phyloP scores from a whole-genome alignment of 2,329 filamentous ascomycete genomes.

The Meredithiella fracta region DNA sequence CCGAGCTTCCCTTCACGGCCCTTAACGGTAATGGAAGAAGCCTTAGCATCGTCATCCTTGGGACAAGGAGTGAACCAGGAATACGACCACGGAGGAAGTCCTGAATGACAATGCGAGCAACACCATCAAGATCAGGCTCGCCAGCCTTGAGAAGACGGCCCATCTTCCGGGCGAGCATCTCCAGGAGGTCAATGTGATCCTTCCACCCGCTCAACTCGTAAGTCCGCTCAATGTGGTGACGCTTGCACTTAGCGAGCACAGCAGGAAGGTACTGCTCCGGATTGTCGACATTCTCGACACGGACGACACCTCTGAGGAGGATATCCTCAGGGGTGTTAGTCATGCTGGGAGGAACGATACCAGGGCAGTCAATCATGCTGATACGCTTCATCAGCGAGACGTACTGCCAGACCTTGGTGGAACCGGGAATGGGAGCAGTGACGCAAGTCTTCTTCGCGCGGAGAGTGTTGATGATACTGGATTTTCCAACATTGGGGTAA shows the following conservation, averaged over 20 bases:
- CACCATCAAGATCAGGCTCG: conserved; percentile 87
- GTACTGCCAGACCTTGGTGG: conserved; percentile 93
- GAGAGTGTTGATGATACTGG: conserved; percentile 90
- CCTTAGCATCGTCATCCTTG: conserved; percentile 33
- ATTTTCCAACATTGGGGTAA: conserved; percentile 80
- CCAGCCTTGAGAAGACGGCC: conserved; percentile 77
- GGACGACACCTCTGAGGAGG: conserved; percentile 74
- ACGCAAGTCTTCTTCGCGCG: conserved; percentile 88
- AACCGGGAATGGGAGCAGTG: conserved; percentile 73
- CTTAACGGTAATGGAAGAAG: conserved; percentile 29
- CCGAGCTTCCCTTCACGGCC: conserved; percentile 65
- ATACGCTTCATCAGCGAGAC: conserved; percentile 90
- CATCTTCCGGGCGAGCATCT: conserved; percentile 70
- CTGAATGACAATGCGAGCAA: conserved; percentile 92
- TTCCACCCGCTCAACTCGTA: conserved; percentile 74
- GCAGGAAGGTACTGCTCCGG: conserved; percentile 90
- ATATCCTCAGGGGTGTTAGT: conserved; percentile 76
- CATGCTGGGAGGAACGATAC: conserved; percentile 80
- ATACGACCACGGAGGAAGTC: conserved; percentile 92
- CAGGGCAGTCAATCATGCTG: conserved; percentile 82
- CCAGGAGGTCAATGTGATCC: conserved; percentile 66
- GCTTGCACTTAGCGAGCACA: conserved; percentile 64
- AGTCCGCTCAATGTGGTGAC: conserved; percentile 77
- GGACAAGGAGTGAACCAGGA: conserved; percentile 80
- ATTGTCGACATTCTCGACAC: conserved; percentile 91